These are phyloP conservation scores for Aspergillus homomorphus DNA, from an alignment of 495 filamentous ascomycete genomes.

Conservation along the genomic window DNA sequence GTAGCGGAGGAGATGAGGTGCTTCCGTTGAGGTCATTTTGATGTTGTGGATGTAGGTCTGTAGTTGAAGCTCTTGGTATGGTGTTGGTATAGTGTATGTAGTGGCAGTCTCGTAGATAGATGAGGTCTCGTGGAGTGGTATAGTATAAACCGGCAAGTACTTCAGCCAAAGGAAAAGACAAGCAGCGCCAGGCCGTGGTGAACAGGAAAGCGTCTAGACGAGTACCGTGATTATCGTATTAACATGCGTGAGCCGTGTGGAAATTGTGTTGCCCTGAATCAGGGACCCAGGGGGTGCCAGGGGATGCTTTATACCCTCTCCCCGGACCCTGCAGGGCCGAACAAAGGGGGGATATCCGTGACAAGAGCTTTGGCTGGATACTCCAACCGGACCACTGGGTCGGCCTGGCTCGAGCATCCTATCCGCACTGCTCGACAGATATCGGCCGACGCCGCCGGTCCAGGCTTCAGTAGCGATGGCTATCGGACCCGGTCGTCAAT, in stretches of 20 bases:
- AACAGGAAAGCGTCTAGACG: not conserved
- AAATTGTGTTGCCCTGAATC: not conserved
- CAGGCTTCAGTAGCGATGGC: not conserved
- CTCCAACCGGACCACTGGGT: not conserved
- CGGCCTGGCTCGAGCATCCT: not conserved
- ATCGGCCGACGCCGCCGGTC: not conserved
- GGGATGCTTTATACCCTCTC: not conserved
- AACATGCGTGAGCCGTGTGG: not conserved
- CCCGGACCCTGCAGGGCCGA: not conserved
- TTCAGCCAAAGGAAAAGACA: not conserved
- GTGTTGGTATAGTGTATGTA: not conserved
- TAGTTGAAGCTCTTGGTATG: not conserved
- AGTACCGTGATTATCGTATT: not conserved
- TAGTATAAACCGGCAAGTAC: too few species aligned
- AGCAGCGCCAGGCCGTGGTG: not conserved
- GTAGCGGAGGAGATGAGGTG: slow-evolving; percentile 10
- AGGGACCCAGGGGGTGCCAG: not conserved
- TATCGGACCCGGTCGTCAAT: not conserved
- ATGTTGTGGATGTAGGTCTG: not conserved
- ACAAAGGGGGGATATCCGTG: not conserved
- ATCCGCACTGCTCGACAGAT: not conserved
- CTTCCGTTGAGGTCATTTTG: not conserved
- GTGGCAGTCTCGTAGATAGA: not conserved
- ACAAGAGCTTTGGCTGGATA: not conserved
- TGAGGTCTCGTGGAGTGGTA: not conserved